A percentile compares a stretch with the other conserved stretches of the same genome.
These are phyloP conservation scores for Sextonia rubra DNA, from an alignment of 164 flowering plant species.

Conservation along the genomic window DNA sequence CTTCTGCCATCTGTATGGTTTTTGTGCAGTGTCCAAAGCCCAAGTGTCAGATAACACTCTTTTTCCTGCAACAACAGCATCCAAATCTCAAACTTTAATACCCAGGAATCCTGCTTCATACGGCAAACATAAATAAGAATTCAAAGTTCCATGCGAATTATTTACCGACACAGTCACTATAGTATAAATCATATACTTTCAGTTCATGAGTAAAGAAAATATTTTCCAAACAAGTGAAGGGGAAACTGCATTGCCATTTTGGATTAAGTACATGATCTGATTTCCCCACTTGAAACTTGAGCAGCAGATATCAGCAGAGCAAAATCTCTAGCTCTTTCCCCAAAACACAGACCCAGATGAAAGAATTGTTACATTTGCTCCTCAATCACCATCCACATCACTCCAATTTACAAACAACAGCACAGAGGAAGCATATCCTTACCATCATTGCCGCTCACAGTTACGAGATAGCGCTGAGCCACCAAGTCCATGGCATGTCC, in stretches of 20 bases:
- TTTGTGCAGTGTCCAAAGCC: constrained; percentile 95
- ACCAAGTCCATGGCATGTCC: constrained; percentile 23
- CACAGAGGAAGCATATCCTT: neutral
- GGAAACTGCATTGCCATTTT: no score
- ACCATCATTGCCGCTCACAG: constrained; percentile 23
- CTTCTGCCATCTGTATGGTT: constrained; percentile 89
- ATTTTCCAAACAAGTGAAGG: no score
- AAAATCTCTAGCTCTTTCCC: neutral
- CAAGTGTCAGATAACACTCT: constrained; percentile 91
- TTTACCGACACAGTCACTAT: neutral
- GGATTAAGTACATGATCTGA: no score
- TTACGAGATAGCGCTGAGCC: constrained; percentile 19
- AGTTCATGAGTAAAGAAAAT: neutral
- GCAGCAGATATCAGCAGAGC: no score
- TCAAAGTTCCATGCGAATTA: no score
- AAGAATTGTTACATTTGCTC: neutral
- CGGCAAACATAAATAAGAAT: no score
- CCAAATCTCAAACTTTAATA: neutral
- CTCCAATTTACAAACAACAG: neutral
- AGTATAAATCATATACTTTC: no score
- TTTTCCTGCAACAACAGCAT: constrained; percentile 48
- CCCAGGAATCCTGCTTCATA: neutral
- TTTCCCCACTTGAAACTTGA: no score
- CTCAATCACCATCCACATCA: neutral
- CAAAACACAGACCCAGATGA: neutral